Evolutionary conservation across 2,329 filamentous ascomycete genomes (phyloP).

Genomic region (Massarina eburnea): DNA sequence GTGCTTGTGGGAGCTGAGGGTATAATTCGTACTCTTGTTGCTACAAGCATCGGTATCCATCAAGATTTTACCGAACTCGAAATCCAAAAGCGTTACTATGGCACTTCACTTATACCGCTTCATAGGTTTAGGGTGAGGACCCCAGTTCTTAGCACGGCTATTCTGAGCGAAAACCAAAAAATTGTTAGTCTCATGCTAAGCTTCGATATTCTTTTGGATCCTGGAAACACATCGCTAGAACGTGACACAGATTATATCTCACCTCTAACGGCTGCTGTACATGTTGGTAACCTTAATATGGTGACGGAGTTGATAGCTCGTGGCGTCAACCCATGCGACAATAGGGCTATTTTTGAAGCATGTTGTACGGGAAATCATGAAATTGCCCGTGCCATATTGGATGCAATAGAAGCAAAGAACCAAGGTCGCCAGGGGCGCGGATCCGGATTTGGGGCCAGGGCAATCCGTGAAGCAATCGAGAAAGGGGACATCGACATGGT

Average conservation of each 20-base stretch:
- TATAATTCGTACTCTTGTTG: not conserved
- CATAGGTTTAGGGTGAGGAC: not conserved
- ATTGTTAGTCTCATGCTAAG: slow-evolving; percentile 1
- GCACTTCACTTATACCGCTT: not conserved
- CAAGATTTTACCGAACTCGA: too few species aligned
- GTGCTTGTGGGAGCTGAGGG: not conserved
- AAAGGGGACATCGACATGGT: not conserved
- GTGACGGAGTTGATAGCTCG: not conserved
- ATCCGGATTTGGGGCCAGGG: not conserved
- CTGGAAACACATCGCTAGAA: too few species aligned
- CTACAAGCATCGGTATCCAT: not conserved
- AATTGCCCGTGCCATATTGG: not conserved
- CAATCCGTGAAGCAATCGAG: not conserved
- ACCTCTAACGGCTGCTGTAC: not conserved
- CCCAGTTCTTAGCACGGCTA: not conserved
- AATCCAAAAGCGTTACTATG: not conserved
- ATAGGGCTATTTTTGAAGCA: not conserved
- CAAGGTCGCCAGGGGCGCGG: not conserved
- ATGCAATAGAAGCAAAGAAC: too few species aligned
- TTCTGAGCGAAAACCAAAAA: not conserved
- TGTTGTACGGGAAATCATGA: not conserved
- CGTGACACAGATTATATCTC: too few species aligned
- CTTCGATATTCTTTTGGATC: too few species aligned
- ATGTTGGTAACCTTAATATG: not conserved
- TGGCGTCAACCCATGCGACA: not conserved